Conservation (phyloP, 306 rosid species). For the Dryas drummondii region DNA sequence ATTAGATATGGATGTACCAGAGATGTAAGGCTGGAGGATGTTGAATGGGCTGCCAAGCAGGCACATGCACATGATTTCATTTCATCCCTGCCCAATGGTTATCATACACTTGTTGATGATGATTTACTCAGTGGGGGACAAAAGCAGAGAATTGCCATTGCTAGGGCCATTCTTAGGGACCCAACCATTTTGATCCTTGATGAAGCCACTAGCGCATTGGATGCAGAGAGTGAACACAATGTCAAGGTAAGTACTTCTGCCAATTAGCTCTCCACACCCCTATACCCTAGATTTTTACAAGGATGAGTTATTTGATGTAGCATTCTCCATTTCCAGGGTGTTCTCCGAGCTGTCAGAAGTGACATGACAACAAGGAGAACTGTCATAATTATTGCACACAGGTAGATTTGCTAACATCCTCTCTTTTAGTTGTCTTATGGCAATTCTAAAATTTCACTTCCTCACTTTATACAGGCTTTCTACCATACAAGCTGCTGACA, state of each 20-base stretch:
- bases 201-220: conserved; percentile 96
- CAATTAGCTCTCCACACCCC: conserved; percentile 6
- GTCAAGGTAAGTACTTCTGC: conserved; percentile 60
- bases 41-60: conserved; percentile 96
- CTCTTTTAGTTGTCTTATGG: neutral
- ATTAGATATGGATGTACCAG: conserved; percentile 82
- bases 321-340: conserved; percentile 58
- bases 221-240: conserved; percentile 95
- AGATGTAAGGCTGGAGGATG: conserved; percentile 59
- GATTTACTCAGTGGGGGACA: conserved; percentile 97
- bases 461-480: conserved; percentile 67
- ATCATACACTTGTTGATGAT: conserved; percentile 80
- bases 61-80: conserved; percentile 94
- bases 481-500: conserved; percentile 92
- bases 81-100: conserved; percentile 77
- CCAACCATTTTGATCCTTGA: conserved; percentile 89
- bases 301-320: conserved; percentile 25
- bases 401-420: conserved; percentile 41
- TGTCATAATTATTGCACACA: conserved; percentile 88
- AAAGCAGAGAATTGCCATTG: conserved; percentile 94
- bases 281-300: neutral
- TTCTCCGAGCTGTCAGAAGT: conserved; percentile 75
- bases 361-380: conserved; percentile 62
- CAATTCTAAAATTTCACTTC: conserved; percentile 17
- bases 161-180: conserved; percentile 92